Percentiles rank a stretch among this genome's conserved stretches.
These are phyloP conservation scores for Phytophthora pisi DNA, from an alignment of 352 stramenopile genomes.

Conservation along the genomic window DNA sequence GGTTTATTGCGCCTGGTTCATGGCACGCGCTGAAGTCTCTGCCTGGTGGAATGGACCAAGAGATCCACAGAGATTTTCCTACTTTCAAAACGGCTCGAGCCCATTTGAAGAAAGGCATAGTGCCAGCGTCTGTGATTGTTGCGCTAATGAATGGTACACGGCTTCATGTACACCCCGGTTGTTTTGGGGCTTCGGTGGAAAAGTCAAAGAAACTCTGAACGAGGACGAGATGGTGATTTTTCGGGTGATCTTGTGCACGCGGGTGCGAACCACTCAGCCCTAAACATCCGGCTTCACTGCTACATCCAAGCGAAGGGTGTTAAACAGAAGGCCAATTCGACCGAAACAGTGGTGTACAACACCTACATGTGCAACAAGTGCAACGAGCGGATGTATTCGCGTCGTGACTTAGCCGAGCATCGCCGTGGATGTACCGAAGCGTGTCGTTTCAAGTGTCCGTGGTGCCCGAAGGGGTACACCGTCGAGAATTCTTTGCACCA, in stretches of 20 bases:
- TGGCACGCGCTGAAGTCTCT: not conserved
- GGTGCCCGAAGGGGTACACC: not conserved
- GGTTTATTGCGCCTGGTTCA: not conserved
- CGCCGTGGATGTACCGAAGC: not conserved
- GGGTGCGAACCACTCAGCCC: not conserved
- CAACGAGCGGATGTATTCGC: not conserved
- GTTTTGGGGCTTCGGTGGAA: not conserved
- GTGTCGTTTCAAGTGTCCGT: not conserved
- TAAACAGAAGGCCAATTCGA: not conserved
- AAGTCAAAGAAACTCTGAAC: not conserved
- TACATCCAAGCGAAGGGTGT: not conserved
- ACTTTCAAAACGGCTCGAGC: not conserved
- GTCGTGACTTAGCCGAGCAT: not conserved
- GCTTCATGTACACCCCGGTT: not conserved
- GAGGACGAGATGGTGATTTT: not conserved
- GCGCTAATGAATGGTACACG: not conserved
- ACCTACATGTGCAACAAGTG: not conserved
- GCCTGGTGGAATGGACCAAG: not conserved
- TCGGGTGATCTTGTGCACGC: not conserved
- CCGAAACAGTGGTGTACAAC: not conserved
- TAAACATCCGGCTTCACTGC: not conserved
- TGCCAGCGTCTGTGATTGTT: not conserved
- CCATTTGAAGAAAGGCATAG: not conserved
- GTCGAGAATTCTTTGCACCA: not conserved
- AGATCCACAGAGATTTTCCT: not conserved